phyloP scores from a whole-genome alignment of 179 eudicot species.

The Spergularia azorica region DNA sequence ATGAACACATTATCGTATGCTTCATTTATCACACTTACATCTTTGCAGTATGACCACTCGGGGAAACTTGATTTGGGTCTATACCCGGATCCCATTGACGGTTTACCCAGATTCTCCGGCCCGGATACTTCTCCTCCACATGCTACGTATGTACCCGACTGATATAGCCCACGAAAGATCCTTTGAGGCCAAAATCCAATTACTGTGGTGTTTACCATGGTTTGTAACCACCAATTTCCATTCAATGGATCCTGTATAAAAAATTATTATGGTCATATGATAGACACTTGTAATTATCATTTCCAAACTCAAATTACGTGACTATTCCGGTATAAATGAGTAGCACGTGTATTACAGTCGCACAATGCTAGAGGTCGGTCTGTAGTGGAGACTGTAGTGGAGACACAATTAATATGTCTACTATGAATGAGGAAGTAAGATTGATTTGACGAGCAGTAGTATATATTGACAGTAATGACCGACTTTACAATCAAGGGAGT shows the following conservation, averaged over 20 bases:
- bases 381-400: too few species aligned
- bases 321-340: too few species aligned
- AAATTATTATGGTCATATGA: too few species aligned
- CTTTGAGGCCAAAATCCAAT: slow-evolving; percentile 36
- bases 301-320: background rate
- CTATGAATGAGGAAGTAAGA: too few species aligned
- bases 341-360: too few species aligned
- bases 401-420: too few species aligned
- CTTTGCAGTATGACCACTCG: slow-evolving; percentile 19
- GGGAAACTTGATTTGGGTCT: background rate
- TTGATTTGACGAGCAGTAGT: too few species aligned
- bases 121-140: slow-evolving; percentile 39
- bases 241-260: slow-evolving; percentile 21
- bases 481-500: too few species aligned
- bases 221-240: slow-evolving; percentile 35
- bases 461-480: too few species aligned
- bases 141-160: slow-evolving; percentile 25
- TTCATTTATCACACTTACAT: slow-evolving; percentile 21
- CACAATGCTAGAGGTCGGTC: too few species aligned
- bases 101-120: background rate
- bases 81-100: slow-evolving; percentile 30
- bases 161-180: slow-evolving; percentile 20
- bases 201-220: background rate
- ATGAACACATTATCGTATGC: slow-evolving; percentile 5
- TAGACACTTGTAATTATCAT: too few species aligned